Conservation (phyloP, 2,329 filamentous ascomycete genomes). For the Arthroderma sp. region DNA sequence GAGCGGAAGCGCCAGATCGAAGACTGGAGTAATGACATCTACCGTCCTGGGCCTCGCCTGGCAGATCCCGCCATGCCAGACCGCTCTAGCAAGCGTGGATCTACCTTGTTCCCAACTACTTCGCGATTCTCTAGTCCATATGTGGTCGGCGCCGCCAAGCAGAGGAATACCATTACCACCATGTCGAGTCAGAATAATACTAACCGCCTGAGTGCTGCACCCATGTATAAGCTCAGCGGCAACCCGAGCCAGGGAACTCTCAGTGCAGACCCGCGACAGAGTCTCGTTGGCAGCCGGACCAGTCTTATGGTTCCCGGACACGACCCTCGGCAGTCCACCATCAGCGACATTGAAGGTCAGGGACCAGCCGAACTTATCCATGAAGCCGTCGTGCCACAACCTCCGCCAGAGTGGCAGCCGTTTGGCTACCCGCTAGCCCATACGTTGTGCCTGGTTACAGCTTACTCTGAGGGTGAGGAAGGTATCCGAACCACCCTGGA, state of each 20-base stretch:
- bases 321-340: constrained; percentile 42
- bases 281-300: constrained; percentile 32
- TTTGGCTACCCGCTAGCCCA: constrained; percentile 93
- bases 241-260: constrained; percentile 48
- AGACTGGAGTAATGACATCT: constrained; percentile 96
- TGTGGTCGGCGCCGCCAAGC: constrained; percentile 46
- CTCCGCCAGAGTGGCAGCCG: constrained; percentile 91
- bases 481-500: constrained; percentile 89
- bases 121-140: constrained; percentile 91
- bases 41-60: constrained; percentile 73
- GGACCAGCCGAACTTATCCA: constrained; percentile 93
- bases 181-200: constrained; percentile 85
- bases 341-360: constrained; percentile 54
- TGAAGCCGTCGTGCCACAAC: constrained; percentile 88
- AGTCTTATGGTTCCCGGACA: constrained; percentile 52
- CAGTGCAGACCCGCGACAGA: constrained; percentile 33
- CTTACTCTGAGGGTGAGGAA: constrained; percentile 90
- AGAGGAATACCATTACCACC: constrained; percentile 59
- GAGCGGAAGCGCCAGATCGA: constrained; percentile 88
- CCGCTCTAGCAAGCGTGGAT: constrained; percentile 65
- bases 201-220: constrained; percentile 50
- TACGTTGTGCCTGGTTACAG: constrained; percentile 85
- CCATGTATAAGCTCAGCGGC: constrained; percentile 53
- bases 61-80: constrained; percentile 63
- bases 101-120: constrained; percentile 77